phyloP scores from a whole-genome alignment of 305 asterid species.

The Coffea humblotiana region DNA sequence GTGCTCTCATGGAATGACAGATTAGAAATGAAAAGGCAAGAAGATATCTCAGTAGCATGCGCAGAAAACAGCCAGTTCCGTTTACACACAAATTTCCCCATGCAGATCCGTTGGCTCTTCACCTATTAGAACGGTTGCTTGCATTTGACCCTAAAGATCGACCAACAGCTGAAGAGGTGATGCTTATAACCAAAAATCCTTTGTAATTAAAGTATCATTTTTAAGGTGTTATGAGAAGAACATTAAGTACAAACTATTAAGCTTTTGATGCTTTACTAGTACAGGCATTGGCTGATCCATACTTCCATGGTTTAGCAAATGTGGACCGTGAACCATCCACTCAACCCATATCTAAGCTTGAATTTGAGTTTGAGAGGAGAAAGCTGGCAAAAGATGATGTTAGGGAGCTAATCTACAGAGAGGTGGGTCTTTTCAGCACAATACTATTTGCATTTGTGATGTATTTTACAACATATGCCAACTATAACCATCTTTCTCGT shows the following conservation, averaged over 20 bases:
- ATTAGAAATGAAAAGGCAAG: slow-evolving; percentile 99
- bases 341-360: slow-evolving; percentile 88
- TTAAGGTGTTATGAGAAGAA: neutral
- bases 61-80: slow-evolving; percentile 79
- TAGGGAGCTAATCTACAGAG: slow-evolving; percentile 87
- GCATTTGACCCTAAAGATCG: slow-evolving; percentile 98
- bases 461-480: slow-evolving; percentile 15
- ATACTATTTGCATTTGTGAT: slow-evolving; percentile 14
- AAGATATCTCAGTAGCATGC: slow-evolving; percentile 91
- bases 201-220: neutral
- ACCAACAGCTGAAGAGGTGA: slow-evolving; percentile 93
- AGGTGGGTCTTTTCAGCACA: slow-evolving; percentile 44
- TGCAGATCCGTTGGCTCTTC: slow-evolving; percentile 83
- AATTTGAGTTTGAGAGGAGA: slow-evolving; percentile 94
- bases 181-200: neutral
- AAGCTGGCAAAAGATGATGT: slow-evolving; percentile 90
- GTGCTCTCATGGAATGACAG: slow-evolving; percentile 46
- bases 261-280: slow-evolving; percentile 18
- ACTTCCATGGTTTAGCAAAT: slow-evolving; percentile 76
- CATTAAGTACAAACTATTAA: neutral
- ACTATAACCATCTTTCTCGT: slow-evolving; percentile 14
- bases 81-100: slow-evolving; percentile 81
- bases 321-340: slow-evolving; percentile 89
- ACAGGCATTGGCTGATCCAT: slow-evolving; percentile 85
- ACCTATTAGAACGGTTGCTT: slow-evolving; percentile 75